Conservation (phyloP, 768 basidiomycete species). For the Candolleomyces eurysporus region DNA sequence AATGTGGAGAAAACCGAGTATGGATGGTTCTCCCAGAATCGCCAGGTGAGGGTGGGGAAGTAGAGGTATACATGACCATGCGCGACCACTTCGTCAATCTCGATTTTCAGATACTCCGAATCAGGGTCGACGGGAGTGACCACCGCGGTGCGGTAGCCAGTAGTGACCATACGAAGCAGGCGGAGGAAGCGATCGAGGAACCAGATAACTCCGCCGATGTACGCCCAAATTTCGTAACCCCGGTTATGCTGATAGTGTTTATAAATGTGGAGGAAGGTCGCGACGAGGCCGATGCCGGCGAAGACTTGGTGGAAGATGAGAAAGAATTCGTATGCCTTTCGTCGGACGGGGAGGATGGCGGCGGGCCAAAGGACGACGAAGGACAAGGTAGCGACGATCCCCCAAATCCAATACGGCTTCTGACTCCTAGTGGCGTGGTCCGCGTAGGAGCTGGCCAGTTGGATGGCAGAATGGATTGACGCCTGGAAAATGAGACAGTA, state of each 20-base stretch:
- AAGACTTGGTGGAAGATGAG: slow-evolving; percentile 44
- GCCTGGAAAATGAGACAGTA: slow-evolving; percentile 9
- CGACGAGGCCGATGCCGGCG: slow-evolving; percentile 16
- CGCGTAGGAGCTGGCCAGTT: neutral
- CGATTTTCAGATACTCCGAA: slow-evolving; percentile 5
- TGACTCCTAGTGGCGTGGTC: neutral
- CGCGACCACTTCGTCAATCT: slow-evolving; percentile 7
- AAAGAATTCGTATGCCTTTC: slow-evolving; percentile 51
- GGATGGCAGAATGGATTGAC: slow-evolving; percentile 3
- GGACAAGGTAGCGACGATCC: slow-evolving; percentile 7
- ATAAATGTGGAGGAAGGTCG: slow-evolving; percentile 9
- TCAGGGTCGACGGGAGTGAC: slow-evolving; percentile 4
- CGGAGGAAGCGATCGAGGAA: slow-evolving; percentile 4
- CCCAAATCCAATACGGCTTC: slow-evolving; percentile 9
- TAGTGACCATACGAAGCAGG: slow-evolving; percentile 5
- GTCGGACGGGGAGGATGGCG: slow-evolving; percentile 49
- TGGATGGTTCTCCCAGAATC: slow-evolving; percentile 11
- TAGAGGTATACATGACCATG: slow-evolving; percentile 9
- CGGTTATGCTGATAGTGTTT: slow-evolving; percentile 3
- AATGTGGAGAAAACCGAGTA: slow-evolving; percentile 6
- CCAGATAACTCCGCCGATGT: slow-evolving; percentile 5
- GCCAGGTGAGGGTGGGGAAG: slow-evolving; percentile 7
- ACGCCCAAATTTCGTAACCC: slow-evolving; percentile 14
- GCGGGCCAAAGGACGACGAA: slow-evolving; percentile 20
- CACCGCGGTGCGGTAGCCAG: neutral